A percentile compares a stretch with the other conserved stretches of the same genome.
These are phyloP conservation scores for Babesia caballi DNA, from an alignment of 169 alveolate genomes.

Conservation along the genomic window DNA sequence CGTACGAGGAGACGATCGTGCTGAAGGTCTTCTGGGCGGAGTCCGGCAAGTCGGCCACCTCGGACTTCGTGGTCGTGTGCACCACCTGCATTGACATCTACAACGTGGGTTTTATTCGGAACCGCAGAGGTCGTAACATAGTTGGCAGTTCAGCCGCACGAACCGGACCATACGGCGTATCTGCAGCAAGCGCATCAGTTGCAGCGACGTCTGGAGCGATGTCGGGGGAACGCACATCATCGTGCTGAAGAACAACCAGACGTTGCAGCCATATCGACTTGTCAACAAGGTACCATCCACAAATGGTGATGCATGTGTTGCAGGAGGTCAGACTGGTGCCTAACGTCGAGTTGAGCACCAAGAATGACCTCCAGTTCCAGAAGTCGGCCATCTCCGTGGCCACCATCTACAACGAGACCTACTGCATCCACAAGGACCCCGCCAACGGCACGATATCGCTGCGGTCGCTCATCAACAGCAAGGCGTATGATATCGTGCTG, in stretches of 20 bases:
- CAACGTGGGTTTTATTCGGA: not conserved
- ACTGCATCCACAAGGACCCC: slow-evolving; percentile 52
- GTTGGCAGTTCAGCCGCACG: slow-evolving; percentile 10
- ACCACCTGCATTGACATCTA: slow-evolving; percentile 51
- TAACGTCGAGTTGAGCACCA: slow-evolving; percentile 32
- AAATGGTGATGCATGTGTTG: not conserved
- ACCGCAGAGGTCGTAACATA: not conserved
- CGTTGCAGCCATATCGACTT: slow-evolving; percentile 39
- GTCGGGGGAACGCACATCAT: slow-evolving; percentile 42
- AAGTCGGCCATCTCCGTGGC: slow-evolving; percentile 40
- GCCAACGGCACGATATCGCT: slow-evolving; percentile 55
- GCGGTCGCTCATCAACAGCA: slow-evolving; percentile 40
- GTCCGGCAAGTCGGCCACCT: slow-evolving; percentile 4
- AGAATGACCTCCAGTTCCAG: slow-evolving; percentile 38
- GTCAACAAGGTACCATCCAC: slow-evolving; percentile 3
- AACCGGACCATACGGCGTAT: slow-evolving; percentile 12
- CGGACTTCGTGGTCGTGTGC: slow-evolving; percentile 42
- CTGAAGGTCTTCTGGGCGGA: slow-evolving; percentile 54
- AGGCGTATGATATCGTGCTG: slow-evolving; percentile 44
- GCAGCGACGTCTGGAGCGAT: slow-evolving; percentile 58
- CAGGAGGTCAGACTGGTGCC: slow-evolving; percentile 37
- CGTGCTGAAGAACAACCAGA: slow-evolving; percentile 48
- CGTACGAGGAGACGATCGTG: slow-evolving; percentile 58
- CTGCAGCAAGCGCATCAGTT: slow-evolving; percentile 46
- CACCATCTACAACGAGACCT: slow-evolving; percentile 28